Evolutionary conservation across 805 yeast genomes (phyloP).

Genomic region (Kazachstania martiniae): DNA sequence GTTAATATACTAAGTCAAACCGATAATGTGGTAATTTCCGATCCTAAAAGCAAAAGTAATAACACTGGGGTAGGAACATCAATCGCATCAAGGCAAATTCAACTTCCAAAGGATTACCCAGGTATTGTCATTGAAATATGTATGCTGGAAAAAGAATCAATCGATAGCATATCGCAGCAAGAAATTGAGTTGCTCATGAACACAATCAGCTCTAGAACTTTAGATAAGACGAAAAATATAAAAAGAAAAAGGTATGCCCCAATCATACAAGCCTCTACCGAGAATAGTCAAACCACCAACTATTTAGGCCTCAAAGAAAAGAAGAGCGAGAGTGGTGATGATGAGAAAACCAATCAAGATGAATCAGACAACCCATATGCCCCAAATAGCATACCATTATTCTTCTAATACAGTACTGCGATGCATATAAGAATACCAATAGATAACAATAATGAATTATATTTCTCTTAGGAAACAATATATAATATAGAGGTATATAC

Average conservation of each 20-base stretch:
- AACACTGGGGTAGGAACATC: neutral
- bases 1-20: conserved; percentile 35
- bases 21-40: conserved; percentile 19
- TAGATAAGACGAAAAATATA: too few relatives aligned
- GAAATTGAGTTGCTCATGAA: conserved; percentile 22
- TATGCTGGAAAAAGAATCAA: conserved; percentile 26
- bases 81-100: conserved; percentile 5
- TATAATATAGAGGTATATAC: conserved; percentile 3
- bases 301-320: neutral
- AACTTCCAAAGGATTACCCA: conserved; percentile 28
- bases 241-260: neutral
- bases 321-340: neutral
- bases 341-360: neutral
- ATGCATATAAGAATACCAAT: too few relatives aligned
- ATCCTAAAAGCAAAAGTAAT: conserved; percentile 4
- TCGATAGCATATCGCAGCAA: conserved; percentile 13
- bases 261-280: too few relatives aligned
- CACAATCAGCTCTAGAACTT: conserved; percentile 4
- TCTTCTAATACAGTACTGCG: too few relatives aligned
- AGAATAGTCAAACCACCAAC: too few relatives aligned
- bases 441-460: conserved; percentile 4
- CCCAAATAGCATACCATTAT: conserved; percentile 10
- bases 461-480: conserved; percentile 3
- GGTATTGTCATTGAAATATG: conserved; percentile 34
- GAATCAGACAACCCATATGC: conserved; percentile 1